Evolutionary conservation across 768 basidiomycete species (phyloP).

Genomic region (Suillus subaureus): DNA sequence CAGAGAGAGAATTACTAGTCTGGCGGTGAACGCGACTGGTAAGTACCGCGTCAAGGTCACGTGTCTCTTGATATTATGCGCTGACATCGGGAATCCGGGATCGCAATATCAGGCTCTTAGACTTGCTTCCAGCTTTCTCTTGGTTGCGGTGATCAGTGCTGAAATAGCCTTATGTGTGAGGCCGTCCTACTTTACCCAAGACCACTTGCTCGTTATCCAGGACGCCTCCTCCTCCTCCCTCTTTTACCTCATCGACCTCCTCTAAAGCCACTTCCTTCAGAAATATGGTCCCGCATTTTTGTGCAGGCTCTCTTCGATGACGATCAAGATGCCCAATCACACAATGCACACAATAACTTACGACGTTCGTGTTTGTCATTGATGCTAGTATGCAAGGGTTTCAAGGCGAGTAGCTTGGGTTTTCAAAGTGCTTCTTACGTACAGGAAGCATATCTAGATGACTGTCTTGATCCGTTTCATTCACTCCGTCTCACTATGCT

Average conservation of each 20-base stretch:
- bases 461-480: conserved; percentile 6
- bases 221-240: conserved; percentile 66
- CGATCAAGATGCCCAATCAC: conserved; percentile 10
- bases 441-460: conserved; percentile 8
- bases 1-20: not conserved
- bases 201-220: conserved; percentile 60
- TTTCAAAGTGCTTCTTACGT: conserved; percentile 6
- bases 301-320: conserved; percentile 30
- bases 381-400: conserved; percentile 42
- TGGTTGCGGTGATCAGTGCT: not conserved
- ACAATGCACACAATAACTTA: conserved; percentile 13
- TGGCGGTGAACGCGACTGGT: not conserved
- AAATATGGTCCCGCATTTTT: conserved; percentile 73
- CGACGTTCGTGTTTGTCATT: conserved; percentile 28
- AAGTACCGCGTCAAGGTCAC: conserved; percentile 3
- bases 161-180: conserved; percentile 32
- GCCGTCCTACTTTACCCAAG: conserved; percentile 64
- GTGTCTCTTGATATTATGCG: not conserved
- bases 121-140: not conserved
- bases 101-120: not conserved
- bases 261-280: conserved; percentile 60
- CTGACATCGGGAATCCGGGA: not conserved
- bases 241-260: conserved; percentile 59
- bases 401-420: conserved; percentile 35
- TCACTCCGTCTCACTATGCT: conserved; percentile 14